Conservation (phyloP, 2,329 filamentous ascomycete species). For the Escovopsis sp. region DNA sequence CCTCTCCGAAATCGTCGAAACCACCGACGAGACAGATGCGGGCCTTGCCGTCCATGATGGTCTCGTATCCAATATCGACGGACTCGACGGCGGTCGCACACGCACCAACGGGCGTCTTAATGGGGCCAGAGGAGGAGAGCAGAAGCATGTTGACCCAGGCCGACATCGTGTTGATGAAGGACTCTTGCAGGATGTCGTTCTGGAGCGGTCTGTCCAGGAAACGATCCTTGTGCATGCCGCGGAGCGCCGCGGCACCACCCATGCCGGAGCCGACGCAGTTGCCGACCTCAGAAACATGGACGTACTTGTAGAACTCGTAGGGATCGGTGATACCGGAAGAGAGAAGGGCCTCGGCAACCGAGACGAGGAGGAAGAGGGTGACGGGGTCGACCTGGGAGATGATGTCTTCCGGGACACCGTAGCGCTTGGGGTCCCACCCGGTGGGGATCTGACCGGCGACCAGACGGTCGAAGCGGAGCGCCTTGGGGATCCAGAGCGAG, state of each 20-base stretch:
- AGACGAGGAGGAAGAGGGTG: slow-evolving; percentile 87
- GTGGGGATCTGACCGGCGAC: slow-evolving; percentile 95
- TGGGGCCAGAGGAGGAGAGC: slow-evolving; percentile 88
- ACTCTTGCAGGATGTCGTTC: slow-evolving; percentile 97
- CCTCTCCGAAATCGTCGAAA: slow-evolving; percentile 98
- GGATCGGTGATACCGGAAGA: slow-evolving; percentile 94
- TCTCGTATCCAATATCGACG: slow-evolving; percentile 94
- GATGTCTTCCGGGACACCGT: slow-evolving; percentile 94
- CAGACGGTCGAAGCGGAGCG: slow-evolving; percentile 88
- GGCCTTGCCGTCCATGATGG: slow-evolving; percentile 95
- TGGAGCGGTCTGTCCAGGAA: slow-evolving; percentile 94
- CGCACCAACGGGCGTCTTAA: slow-evolving; percentile 96
- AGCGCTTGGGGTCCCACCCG: slow-evolving; percentile 91
- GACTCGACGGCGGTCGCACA: slow-evolving; percentile 97
- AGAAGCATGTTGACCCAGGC: slow-evolving; percentile 99
- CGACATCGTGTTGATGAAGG: slow-evolving; percentile 99
- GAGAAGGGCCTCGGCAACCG: slow-evolving; percentile 79
- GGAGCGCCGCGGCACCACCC: slow-evolving; percentile 80
- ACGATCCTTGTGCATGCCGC: slow-evolving; percentile 96
- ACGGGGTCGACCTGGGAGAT: slow-evolving; percentile 95
- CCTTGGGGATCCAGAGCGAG: slow-evolving; percentile 89
- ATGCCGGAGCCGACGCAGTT: slow-evolving; percentile 98
- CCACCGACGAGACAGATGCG: slow-evolving; percentile 95
- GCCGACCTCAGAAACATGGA: slow-evolving; percentile 92
- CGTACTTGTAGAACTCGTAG: slow-evolving; percentile 99